These are phyloP conservation scores for Pleurotus eryngii DNA, from an alignment of 768 basidiomycete species.

Conservation along the genomic window DNA sequence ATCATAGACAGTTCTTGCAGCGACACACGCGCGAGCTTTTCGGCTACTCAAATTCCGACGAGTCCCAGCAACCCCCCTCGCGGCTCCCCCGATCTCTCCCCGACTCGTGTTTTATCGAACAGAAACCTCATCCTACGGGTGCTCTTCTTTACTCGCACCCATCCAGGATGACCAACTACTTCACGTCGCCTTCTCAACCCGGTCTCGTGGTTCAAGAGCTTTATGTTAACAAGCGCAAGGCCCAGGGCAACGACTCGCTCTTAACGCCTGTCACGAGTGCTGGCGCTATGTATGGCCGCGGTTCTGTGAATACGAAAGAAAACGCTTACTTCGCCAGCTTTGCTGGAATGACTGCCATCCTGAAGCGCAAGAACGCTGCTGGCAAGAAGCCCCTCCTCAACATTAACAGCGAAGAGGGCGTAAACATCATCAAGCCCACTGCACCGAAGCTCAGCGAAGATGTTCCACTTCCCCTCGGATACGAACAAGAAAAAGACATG, in stretches of 20 bases:
- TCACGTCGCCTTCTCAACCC: slow-evolving; percentile 49
- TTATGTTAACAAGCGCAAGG: slow-evolving; percentile 2
- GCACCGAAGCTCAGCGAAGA: neutral
- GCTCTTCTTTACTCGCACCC: slow-evolving; percentile 60
- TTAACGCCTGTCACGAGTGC: neutral
- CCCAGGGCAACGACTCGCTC: slow-evolving; percentile 3
- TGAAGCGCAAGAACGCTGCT: slow-evolving; percentile 15
- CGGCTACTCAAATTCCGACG: slow-evolving; percentile 16
- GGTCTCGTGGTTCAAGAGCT: slow-evolving; percentile 51
- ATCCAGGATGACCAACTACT: slow-evolving; percentile 49
- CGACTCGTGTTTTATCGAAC: slow-evolving; percentile 43
- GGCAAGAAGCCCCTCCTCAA: slow-evolving; percentile 23
- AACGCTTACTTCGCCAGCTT: slow-evolving; percentile 33
- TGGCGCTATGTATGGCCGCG: neutral
- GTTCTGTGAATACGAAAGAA: neutral
- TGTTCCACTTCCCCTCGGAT: slow-evolving; percentile 7
- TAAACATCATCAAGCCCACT: slow-evolving; percentile 12
- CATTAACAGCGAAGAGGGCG: slow-evolving; percentile 24
- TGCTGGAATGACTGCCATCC: slow-evolving; percentile 36
- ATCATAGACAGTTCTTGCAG: slow-evolving; percentile 38
- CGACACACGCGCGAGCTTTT: slow-evolving; percentile 19
- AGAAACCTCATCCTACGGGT: slow-evolving; percentile 59
- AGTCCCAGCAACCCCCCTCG: slow-evolving; percentile 23
- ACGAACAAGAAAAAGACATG: neutral
- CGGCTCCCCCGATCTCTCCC: slow-evolving; percentile 16